Evolutionary conservation across 2,329 filamentous ascomycete species (phyloP), one percentile per base, ranked within the genome.

Genomic region (Colletotrichum melonis): DNA sequence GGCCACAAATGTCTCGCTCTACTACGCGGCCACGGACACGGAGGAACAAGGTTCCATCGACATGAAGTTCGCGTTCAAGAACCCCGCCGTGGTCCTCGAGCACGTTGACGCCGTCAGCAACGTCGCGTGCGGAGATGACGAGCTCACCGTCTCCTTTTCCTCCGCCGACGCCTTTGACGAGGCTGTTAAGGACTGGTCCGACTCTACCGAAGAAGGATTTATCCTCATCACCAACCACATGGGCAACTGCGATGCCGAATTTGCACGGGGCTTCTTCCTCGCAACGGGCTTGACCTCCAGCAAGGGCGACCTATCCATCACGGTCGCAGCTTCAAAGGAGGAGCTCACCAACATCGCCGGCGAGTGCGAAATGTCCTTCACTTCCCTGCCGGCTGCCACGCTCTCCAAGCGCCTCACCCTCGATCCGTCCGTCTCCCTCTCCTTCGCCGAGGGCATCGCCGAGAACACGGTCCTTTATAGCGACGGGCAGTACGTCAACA

Each of bases 211-310:
- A 1, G 64, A 73, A 54, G 71, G 72, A n/a, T 76, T 86, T 49
- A 77, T 85, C 54, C 75, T 86, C 63, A 80, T 86, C 73, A 86
- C 84, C 16, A 86, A 84, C 77, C 81, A 85, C 76, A 67, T 82
- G 24, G 83, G 83, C 35, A 79, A 83, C 70, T 86, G 84, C 71
- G 82, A 85, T 69, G 75, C 76, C n/a, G 78, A 81, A 67, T 77
- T 81, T 26, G 82, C 85, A 77, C 80, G 84, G 42, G 81, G 83
- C 22, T 82, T 84, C 75, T 85, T 84, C 75, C 66, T 82, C 7
- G 80, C 81, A 28, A 76, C 75, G 42, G 74, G 75, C 35, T 72
- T 86, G 4, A 70, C 65, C 5, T 78, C 78, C 32, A 74, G 83
- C 55, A 75, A 75, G 35, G 66, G 75, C 3, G 70, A 76, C 22